These are phyloP conservation scores for Phoenix roebelenii DNA, from an alignment of 176 grass and related monocot species.

Conservation along the genomic window DNA sequence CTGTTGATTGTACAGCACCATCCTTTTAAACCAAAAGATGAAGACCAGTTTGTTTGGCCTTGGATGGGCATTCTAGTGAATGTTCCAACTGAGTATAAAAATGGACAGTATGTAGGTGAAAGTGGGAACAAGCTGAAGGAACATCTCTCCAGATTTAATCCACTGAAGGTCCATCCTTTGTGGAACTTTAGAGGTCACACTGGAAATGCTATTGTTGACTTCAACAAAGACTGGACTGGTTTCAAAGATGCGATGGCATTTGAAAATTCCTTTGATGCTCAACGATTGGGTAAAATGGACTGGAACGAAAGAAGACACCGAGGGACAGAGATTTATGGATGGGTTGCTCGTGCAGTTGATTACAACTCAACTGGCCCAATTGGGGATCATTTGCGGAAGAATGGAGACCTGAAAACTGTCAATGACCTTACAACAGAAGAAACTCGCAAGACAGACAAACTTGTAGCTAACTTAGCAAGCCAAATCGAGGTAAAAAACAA, in stretches of 20 bases:
- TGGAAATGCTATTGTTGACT: slow-evolving; percentile 36
- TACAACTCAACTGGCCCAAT: slow-evolving; percentile 27
- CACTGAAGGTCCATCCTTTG: slow-evolving; percentile 26
- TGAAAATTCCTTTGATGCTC: slow-evolving; percentile 37
- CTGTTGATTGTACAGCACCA: slow-evolving; percentile 15
- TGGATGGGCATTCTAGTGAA: slow-evolving; percentile 59
- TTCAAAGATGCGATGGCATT: slow-evolving; percentile 44
- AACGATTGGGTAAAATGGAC: slow-evolving; percentile 24
- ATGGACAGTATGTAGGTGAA: slow-evolving; percentile 6
- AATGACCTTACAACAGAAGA: slow-evolving; percentile 28
- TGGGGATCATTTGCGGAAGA: slow-evolving; percentile 40
- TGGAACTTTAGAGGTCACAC: slow-evolving; percentile 20
- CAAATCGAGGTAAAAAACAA: slow-evolving; percentile 36
- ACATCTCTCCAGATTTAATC: slow-evolving; percentile 42
- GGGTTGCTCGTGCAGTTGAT: slow-evolving; percentile 45
- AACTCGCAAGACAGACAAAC: slow-evolving; percentile 28
- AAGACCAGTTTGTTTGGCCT: slow-evolving; percentile 48
- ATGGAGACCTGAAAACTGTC: slow-evolving; percentile 39
- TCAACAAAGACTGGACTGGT: slow-evolving; percentile 39
- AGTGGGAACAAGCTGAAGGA: slow-evolving; percentile 39
- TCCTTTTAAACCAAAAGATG: slow-evolving; percentile 15
- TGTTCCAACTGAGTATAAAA: slow-evolving; percentile 23
- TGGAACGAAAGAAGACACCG: slow-evolving; percentile 32
- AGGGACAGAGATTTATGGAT: slow-evolving; percentile 42
- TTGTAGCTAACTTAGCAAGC: slow-evolving; percentile 25